Conservation (phyloP, 805 yeast species). For the Barnettozyma californica region DNA sequence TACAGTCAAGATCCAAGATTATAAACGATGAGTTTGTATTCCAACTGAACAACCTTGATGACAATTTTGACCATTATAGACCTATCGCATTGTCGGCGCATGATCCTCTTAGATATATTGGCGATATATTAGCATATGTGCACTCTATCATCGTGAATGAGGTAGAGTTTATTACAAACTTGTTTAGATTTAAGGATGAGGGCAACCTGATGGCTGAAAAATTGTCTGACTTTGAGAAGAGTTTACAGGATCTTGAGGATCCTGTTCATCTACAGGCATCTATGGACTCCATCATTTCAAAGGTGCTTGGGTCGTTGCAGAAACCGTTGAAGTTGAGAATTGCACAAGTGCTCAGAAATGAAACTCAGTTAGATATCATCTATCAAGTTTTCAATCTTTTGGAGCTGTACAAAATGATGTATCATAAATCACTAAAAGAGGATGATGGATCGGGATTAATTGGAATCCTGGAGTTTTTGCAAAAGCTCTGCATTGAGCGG, state of each 20-base stretch:
- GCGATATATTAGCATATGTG: conserved; percentile 83
- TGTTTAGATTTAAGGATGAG: conserved; percentile 43
- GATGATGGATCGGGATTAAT: conserved; percentile 21
- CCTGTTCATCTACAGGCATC: conserved; percentile 14
- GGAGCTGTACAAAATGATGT: conserved; percentile 67
- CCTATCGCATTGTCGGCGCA: conserved; percentile 65
- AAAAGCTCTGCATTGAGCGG: conserved; percentile 33
- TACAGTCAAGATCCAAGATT: conserved; percentile 60
- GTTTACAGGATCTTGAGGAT: conserved; percentile 18
- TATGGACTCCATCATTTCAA: conserved; percentile 36
- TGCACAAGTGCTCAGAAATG: conserved; percentile 65
- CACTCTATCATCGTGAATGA: conserved; percentile 87
- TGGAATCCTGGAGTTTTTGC: conserved; percentile 27
- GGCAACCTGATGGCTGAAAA: conserved; percentile 14
- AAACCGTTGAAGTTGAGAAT: conserved; percentile 58
- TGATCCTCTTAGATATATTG: conserved; percentile 77
- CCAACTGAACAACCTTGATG: conserved; percentile 38
- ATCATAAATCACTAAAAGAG: conserved; percentile 27
- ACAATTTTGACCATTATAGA: conserved; percentile 21
- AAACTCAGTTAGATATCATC: conserved; percentile 48
- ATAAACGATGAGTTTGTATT: conserved; percentile 62
- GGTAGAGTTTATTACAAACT: conserved; percentile 61
- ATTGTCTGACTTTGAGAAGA: conserved; percentile 29
- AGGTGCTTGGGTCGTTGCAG: conserved; percentile 48
- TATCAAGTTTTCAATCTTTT: conserved; percentile 58